Evolutionary conservation across 192 early-diverging fungal species (phyloP).

Genomic region (Allomyces arbusculus): DNA sequence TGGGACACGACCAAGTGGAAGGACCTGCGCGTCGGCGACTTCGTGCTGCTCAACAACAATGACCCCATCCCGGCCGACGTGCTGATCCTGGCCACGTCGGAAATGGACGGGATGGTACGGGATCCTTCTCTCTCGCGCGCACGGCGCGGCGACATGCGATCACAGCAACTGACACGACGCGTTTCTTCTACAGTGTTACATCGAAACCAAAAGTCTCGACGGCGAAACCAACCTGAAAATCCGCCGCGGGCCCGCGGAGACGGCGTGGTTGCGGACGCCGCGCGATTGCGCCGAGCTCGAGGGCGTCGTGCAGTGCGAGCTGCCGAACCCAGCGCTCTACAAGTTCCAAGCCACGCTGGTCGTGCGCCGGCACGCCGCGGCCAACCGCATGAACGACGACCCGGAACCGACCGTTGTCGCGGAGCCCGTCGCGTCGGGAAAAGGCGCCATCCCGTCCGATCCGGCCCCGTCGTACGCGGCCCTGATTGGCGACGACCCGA

Average conservation of each 20-base stretch:
- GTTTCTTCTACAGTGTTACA: conserved; percentile 39
- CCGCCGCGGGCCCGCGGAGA: conserved; percentile 42
- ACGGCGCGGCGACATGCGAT: background rate
- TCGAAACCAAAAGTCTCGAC: conserved; percentile 95
- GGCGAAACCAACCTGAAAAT: conserved; percentile 97
- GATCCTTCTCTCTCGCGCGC: background rate
- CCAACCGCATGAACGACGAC: conserved; percentile 4
- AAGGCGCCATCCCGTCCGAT: background rate
- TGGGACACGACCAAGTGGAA: conserved; percentile 63
- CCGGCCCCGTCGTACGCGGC: background rate
- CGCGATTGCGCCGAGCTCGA: conserved; percentile 33
- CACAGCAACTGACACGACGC: background rate
- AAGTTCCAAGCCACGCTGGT: conserved; percentile 51
- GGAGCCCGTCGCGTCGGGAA: background rate
- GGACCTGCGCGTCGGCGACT: conserved; percentile 70
- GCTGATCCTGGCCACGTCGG: conserved; percentile 64
- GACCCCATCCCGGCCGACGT: conserved; percentile 83
- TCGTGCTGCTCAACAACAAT: conserved; percentile 60
- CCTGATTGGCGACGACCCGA: background rate
- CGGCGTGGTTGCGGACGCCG: conserved; percentile 28
- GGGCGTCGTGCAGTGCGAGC: conserved; percentile 61
- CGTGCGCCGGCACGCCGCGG: conserved; percentile 22
- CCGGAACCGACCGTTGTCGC: conserved; percentile 9
- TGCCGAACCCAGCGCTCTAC: conserved; percentile 72
- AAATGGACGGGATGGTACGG: conserved; percentile 32